Evolutionary conservation across 495 filamentous ascomycete species (phyloP).

Genomic region (Letharia lupina): DNA sequence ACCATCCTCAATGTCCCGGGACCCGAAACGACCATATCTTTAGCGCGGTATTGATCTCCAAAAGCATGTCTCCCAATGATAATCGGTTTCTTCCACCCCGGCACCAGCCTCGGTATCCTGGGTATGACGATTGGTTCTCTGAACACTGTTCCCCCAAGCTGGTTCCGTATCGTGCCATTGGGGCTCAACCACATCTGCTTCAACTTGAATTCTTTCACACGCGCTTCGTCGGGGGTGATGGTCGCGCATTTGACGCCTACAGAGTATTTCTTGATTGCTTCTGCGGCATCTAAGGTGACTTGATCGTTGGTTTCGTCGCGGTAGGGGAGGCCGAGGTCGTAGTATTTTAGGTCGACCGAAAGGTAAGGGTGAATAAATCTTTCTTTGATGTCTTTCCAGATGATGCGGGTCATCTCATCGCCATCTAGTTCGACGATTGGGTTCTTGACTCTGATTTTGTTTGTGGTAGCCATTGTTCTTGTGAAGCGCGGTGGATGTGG

Average conservation of each 20-base stretch:
- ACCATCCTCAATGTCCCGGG: conserved; percentile 87
- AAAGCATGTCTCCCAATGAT: conserved; percentile 98
- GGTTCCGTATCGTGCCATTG: conserved; percentile 96
- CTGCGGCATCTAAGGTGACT: conserved; percentile 87
- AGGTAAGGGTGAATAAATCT: conserved; percentile 95
- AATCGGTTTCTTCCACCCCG: conserved; percentile 96
- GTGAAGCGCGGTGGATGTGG: not conserved
- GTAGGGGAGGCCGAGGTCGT: conserved; percentile 91
- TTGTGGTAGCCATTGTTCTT: conserved; percentile 22
- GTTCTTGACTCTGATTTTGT: conserved; percentile 95
- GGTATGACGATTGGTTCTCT: conserved; percentile 96
- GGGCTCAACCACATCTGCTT: conserved; percentile 99
- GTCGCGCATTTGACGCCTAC: conserved; percentile 99
- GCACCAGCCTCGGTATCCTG: conserved; percentile 81
- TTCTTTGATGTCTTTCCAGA: conserved; percentile 97
- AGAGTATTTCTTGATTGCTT: conserved; percentile 96
- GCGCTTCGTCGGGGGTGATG: conserved; percentile 93
- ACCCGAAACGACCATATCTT: conserved; percentile 72
- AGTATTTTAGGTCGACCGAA: conserved; percentile 97
- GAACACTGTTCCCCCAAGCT: conserved; percentile 94
- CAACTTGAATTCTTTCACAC: conserved; percentile 94
- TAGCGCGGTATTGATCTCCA: conserved; percentile 96
- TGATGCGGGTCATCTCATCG: conserved; percentile 99
- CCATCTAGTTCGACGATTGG: conserved; percentile 95
- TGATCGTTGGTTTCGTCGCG: conserved; percentile 93